Percentiles rank a stretch among this genome's conserved stretches.
phyloP scores from a whole-genome alignment of 225 moss, liverwort and hornwort genomes.

The Marchantia polymorpha region DNA sequence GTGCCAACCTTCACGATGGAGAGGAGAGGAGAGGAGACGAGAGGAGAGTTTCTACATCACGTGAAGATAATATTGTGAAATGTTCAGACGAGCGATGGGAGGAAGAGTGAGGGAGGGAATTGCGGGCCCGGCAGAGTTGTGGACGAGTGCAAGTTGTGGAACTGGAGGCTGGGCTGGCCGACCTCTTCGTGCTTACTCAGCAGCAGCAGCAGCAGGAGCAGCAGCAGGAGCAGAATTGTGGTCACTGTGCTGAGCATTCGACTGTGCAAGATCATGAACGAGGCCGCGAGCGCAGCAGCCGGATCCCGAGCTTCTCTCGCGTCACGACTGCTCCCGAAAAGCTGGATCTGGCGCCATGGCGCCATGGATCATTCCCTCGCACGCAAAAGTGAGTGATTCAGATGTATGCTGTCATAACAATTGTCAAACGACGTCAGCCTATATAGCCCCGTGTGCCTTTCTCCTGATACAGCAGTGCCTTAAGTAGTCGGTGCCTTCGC shows the following conservation, averaged over 20 bases:
- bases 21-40: too few species aligned
- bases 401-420: slow-evolving; percentile 1
- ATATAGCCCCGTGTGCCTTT: neutral
- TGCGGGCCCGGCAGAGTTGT: neutral
- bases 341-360: slow-evolving; percentile 2
- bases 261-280: neutral
- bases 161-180: neutral
- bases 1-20: too few species aligned
- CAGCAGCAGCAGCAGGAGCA: neutral
- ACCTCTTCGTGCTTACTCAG: slow-evolving; percentile 4
- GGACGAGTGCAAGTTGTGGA: neutral
- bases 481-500: neutral
- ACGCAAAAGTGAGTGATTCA: slow-evolving; percentile 2
- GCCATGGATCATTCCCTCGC: slow-evolving; percentile 10
- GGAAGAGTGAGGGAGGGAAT: neutral
- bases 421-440: neutral
- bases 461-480: slow-evolving; percentile 12
- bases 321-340: slow-evolving; percentile 5
- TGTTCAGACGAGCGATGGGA: too few species aligned
- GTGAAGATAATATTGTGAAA: too few species aligned
- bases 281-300: slow-evolving; percentile 13
- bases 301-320: slow-evolving; percentile 5
- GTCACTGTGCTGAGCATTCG: neutral
- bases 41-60: too few species aligned
- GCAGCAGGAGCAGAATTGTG: too few species aligned